Percentiles rank a stretch among this genome's conserved stretches.
These are phyloP conservation scores for Starmerella asiatica DNA, from an alignment of 805 yeast genomes.

Conservation along the genomic window DNA sequence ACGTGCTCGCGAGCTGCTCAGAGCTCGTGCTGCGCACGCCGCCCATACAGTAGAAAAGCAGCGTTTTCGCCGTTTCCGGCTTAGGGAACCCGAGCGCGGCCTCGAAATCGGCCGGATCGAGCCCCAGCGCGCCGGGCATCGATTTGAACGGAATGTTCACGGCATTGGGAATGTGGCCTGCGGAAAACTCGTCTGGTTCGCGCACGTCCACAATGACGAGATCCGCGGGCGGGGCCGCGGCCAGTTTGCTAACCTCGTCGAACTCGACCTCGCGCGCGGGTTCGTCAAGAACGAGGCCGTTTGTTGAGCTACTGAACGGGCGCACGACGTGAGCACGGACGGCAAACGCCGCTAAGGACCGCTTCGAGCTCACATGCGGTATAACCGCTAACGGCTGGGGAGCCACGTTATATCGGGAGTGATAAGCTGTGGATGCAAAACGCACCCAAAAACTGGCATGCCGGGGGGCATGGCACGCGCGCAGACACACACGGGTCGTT, in stretches of 20 bases:
- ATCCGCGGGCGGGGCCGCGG: conserved; percentile 32
- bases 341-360: too few species aligned
- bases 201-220: conserved; percentile 73
- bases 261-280: conserved; percentile 44
- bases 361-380: too few species aligned
- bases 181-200: conserved; percentile 67
- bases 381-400: too few species aligned
- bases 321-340: too few species aligned
- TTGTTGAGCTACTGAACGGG: conserved; percentile 13
- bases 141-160: conserved; percentile 80
- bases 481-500: neutral
- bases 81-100: conserved; percentile 70
- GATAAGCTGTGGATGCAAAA: too few species aligned
- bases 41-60: conserved; percentile 81
- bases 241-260: conserved; percentile 39
- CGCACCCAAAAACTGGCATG: too few species aligned
- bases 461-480: too few species aligned
- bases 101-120: conserved; percentile 64
- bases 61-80: conserved; percentile 56
- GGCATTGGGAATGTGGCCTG: conserved; percentile 72
- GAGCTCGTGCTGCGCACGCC: conserved; percentile 88
- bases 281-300: conserved; percentile 23
- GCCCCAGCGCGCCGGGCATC: conserved; percentile 81
- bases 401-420: too few species aligned
- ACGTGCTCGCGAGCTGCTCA: conserved; percentile 79